Percentiles rank a stretch among this genome's conserved stretches.
These are phyloP conservation scores for Haematococcus sp. DNA, from an alignment of 139 green algal species.

Conservation along the genomic window DNA sequence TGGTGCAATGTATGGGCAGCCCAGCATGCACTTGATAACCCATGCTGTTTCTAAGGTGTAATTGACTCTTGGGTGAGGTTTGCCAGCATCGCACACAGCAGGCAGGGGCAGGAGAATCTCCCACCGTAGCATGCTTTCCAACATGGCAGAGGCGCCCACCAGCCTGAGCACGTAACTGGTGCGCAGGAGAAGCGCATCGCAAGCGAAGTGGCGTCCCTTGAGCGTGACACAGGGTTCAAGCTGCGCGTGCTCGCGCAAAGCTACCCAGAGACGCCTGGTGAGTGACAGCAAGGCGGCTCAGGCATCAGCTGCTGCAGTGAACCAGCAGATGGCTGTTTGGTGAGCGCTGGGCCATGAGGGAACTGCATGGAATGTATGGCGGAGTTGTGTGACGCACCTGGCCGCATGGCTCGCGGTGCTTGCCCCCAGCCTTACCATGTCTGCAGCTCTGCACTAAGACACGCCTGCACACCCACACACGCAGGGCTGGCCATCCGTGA, in stretches of 20 bases:
- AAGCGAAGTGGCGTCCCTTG: constrained; percentile 62
- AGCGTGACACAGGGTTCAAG: constrained; percentile 91
- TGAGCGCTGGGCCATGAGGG: neutral
- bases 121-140: too few species aligned
- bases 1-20: too few species aligned
- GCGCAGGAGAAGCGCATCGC: constrained; percentile 72
- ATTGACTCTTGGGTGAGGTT: too few species aligned
- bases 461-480: too few species aligned
- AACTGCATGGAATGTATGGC: neutral
- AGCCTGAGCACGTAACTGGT: too few species aligned
- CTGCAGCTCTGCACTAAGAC: too few species aligned
- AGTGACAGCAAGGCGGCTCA: neutral
- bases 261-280: constrained; percentile 93
- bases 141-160: too few species aligned
- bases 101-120: too few species aligned
- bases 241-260: constrained; percentile 94
- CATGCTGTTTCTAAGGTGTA: too few species aligned
- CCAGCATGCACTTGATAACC: too few species aligned
- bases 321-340: neutral
- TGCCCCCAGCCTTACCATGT: too few species aligned
- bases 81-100: too few species aligned
- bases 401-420: neutral
- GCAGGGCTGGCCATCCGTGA: constrained; percentile 90
- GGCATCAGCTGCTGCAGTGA: neutral
- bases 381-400: constrained; percentile 1